phyloP scores from a whole-genome alignment of 1,284 basidiomycete genomes.

The Sanghuangporus sanghuang region DNA sequence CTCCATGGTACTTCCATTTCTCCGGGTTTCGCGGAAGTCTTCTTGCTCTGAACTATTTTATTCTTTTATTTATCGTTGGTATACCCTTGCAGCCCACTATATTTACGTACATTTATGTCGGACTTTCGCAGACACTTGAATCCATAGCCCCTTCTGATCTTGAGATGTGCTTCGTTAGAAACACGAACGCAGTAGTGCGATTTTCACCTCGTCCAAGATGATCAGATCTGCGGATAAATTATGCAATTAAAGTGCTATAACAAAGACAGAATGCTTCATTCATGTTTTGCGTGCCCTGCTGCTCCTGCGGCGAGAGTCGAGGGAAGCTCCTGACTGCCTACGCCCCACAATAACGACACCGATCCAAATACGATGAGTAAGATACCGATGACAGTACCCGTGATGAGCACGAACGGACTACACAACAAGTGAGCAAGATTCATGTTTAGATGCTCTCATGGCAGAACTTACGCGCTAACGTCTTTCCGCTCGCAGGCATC shows the following conservation, averaged over 20 bases:
- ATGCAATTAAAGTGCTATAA: neutral
- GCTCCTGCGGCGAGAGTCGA: slow-evolving; percentile 62
- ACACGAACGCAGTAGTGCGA: neutral
- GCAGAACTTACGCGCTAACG: slow-evolving; percentile 59
- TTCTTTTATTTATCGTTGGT: too few species aligned
- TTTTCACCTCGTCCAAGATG: neutral
- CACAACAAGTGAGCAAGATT: slow-evolving; percentile 33
- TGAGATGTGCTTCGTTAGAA: neutral
- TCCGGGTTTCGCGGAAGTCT: too few species aligned
- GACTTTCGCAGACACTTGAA: too few species aligned
- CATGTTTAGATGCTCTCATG: neutral
- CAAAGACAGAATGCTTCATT: neutral
- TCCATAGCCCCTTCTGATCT: neutral
- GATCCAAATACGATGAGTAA: slow-evolving; percentile 63
- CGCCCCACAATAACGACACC: slow-evolving; percentile 55
- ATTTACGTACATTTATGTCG: too few species aligned
- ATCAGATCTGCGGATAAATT: neutral
- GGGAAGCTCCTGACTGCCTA: slow-evolving; percentile 60
- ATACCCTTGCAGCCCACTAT: too few species aligned
- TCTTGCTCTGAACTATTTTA: too few species aligned
- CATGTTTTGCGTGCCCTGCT: slow-evolving; percentile 10
- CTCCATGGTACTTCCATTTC: too few species aligned
- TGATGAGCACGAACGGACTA: slow-evolving; percentile 58
- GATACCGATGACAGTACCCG: slow-evolving; percentile 61
- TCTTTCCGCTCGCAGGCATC: slow-evolving; percentile 71